These are phyloP conservation scores for Monilinia vaccinii-corymbosi DNA, from an alignment of 2,329 filamentous ascomycete genomes.

Conservation along the genomic window DNA sequence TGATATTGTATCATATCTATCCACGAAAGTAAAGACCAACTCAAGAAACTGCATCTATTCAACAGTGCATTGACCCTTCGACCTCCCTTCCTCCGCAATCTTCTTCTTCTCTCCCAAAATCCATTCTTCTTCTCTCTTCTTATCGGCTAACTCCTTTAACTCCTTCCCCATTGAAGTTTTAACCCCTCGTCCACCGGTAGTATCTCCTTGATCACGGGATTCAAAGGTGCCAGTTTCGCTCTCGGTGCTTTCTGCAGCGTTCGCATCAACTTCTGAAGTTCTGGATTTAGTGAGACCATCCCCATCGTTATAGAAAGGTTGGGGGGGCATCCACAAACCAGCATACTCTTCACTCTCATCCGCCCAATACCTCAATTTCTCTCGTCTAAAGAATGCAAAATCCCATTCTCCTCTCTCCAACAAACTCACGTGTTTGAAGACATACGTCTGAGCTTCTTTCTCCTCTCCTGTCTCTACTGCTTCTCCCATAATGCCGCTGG, in stretches of 20 bases:
- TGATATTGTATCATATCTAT: too few relatives aligned
- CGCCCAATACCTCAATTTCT: constrained; percentile 54
- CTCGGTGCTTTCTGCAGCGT: neutral
- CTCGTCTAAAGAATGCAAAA: constrained; percentile 69
- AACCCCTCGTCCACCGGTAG: constrained; percentile 3
- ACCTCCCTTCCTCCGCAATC: neutral
- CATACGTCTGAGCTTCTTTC: constrained; percentile 47
- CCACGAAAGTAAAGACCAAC: neutral
- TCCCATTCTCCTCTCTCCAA: constrained; percentile 80
- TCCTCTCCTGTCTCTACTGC: constrained; percentile 11
- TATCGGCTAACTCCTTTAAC: neutral
- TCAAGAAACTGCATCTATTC: neutral
- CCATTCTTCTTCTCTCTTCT: neutral
- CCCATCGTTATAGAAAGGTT: neutral
- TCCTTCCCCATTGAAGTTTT: neutral
- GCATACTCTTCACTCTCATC: constrained; percentile 21
- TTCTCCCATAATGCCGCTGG: constrained; percentile 2
- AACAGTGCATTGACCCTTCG: neutral
- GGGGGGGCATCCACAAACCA: constrained; percentile 11
- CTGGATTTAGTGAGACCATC: neutral
- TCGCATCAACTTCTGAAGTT: constrained; percentile 3
- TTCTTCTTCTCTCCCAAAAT: neutral
- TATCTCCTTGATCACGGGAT: neutral
- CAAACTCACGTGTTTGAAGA: constrained; percentile 42
- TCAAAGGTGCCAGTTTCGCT: neutral